phyloP scores from a whole-genome alignment of 352 stramenopile species.

The Globisporangium solare region DNA sequence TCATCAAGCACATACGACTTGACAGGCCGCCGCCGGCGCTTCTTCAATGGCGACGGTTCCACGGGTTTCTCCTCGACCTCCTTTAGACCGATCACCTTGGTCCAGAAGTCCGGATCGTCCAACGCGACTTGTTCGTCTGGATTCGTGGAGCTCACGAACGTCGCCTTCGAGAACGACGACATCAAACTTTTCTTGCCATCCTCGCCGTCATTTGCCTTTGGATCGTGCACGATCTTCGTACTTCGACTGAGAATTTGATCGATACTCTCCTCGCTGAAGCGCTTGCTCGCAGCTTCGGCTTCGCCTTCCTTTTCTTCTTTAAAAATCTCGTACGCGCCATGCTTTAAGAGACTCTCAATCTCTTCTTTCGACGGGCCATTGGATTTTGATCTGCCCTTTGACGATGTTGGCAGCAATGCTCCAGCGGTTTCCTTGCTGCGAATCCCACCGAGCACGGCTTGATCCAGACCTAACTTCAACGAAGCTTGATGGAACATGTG shows the following conservation, averaged over 20 bases:
- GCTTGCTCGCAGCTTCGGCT: constrained; percentile 90
- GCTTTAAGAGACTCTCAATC: constrained; percentile 91
- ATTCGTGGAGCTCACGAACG: constrained; percentile 87
- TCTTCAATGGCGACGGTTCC: constrained; percentile 72
- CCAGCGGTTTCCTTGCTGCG: constrained; percentile 47
- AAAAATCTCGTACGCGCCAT: constrained; percentile 93
- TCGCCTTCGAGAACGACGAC: constrained; percentile 91
- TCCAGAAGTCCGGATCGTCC: constrained; percentile 94
- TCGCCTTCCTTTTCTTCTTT: constrained; percentile 89
- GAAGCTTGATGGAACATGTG: constrained; percentile 93
- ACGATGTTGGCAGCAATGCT: constrained; percentile 7
- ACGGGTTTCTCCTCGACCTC: constrained; percentile 54
- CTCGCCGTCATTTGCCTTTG: constrained; percentile 39
- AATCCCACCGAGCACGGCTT: constrained; percentile 88
- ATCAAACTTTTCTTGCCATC: constrained; percentile 72
- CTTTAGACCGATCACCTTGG: constrained; percentile 89
- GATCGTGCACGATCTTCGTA: constrained; percentile 86
- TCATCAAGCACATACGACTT: constrained; percentile 76
- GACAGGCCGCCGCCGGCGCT: constrained; percentile 56
- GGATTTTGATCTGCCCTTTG: constrained; percentile 35
- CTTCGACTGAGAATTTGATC: constrained; percentile 95
- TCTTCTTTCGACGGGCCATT: constrained; percentile 85
- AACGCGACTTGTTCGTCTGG: constrained; percentile 87
- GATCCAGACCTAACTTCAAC: constrained; percentile 90
- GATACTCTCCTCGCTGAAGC: constrained; percentile 98